Evolutionary conservation across 106 monocot genomes (phyloP), one percentile per base, ranked within the genome.

Genomic region (Iris macrosiphon): DNA sequence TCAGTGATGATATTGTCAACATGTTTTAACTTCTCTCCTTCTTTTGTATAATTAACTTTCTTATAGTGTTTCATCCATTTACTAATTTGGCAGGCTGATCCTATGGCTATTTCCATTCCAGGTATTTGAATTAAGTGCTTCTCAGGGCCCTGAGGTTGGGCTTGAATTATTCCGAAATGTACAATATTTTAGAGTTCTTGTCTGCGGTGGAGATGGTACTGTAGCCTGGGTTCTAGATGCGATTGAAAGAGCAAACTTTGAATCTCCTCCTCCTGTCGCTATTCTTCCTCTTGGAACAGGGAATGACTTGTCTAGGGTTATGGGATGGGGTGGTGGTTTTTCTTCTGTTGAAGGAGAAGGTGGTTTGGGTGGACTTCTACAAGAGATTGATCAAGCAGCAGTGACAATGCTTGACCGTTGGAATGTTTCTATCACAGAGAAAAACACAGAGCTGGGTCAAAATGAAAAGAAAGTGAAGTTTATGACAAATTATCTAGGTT

Each of bases 261-360:
- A 77, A 66, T 93, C 93, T 73, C 93, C 92, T 48, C 93, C 93
- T 34, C 83, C 93, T 27, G 88, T 93, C n/a, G 63, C 93, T 43
- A 78, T 93, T 42, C 93, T 93, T 65, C 93, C 93, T n/a, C 83
- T 93, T 43, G 93, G 93, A 59, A 93, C 93, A 38, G 93, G 93
- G 43, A 93, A 93, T 77, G 93, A 93, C 62, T 60, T 93, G 55
- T 87, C 93, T 0, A 71, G 83, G 33, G 83, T 88, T 32, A 65
- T 93, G 58, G 64, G 49, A 61, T 93, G 93, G 93, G 93, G 92
- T 31, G 83, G 87, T 41, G 83, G 92, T 25, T 66, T 87, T 44
- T 87, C 92, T 71, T 76, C 67, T 63, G 69, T 80, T 69, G 75
- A 75, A 50, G 69, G 80, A 57, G 67, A 81, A 41, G 93, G 93